Evolutionary conservation across 108 stramenopile genomes (phyloP).

Genomic region (Cylindrotheca closterium): DNA sequence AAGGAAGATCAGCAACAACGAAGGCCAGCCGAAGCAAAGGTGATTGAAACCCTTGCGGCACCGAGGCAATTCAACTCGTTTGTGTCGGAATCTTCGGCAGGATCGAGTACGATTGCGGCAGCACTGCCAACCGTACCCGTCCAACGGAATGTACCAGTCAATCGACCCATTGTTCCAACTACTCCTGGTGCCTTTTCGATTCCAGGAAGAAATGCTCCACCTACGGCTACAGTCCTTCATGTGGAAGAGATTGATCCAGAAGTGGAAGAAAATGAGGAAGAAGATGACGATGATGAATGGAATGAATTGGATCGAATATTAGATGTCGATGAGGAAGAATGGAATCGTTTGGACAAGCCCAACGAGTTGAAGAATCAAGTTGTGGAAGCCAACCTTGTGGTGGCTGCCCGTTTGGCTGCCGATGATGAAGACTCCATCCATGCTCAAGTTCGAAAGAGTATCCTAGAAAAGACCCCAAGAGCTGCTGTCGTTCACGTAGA

Average conservation of each 20-base stretch:
- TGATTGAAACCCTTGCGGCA: too few relatives aligned
- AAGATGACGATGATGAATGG: background rate
- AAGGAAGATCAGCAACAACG: too few relatives aligned
- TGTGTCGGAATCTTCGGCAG: background rate
- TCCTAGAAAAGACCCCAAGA: conserved; percentile 11
- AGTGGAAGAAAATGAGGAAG: background rate
- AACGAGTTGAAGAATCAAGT: background rate
- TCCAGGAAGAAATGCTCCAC: background rate
- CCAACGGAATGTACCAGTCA: background rate
- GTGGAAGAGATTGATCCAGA: background rate
- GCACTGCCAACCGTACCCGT: background rate
- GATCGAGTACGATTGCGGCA: background rate
- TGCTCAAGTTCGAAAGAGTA: conserved; percentile 18
- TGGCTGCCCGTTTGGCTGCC: conserved; percentile 9
- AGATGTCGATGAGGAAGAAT: background rate
- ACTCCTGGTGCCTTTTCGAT: background rate
- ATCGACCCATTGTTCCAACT: background rate
- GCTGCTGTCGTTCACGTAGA: conserved; percentile 18
- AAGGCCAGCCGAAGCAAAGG: too few relatives aligned
- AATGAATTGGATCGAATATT: conserved; percentile 2
- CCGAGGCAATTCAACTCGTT: too few relatives aligned
- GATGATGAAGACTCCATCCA: conserved; percentile 23
- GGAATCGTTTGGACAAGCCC: background rate
- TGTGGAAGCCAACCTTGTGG: conserved; percentile 5
- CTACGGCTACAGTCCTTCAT: too few relatives aligned